Evolutionary conservation across 2,329 filamentous ascomycete species (phyloP).

Genomic region (Colletotrichum magnum): DNA sequence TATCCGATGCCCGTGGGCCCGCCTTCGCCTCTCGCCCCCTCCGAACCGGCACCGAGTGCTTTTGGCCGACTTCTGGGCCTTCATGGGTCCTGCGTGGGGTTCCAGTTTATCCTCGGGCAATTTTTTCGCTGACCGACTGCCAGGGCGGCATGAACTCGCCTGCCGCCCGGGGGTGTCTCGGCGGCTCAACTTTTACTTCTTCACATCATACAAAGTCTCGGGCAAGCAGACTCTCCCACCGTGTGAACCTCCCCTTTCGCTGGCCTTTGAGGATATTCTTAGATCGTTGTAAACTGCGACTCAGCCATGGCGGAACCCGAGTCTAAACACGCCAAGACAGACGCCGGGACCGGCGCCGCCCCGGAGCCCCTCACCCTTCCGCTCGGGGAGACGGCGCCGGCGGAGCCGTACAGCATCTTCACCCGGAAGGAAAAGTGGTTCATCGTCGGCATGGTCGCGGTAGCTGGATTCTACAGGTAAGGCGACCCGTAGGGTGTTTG

Average conservation of each 20-base stretch:
- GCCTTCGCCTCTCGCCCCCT: neutral
- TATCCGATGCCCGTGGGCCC: slow-evolving; percentile 2
- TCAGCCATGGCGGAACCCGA: slow-evolving; percentile 23
- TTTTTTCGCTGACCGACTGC: slow-evolving; percentile 19
- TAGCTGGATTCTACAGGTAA: slow-evolving; percentile 46
- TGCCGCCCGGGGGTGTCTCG: too few species aligned
- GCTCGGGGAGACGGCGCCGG: neutral
- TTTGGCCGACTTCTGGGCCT: slow-evolving; percentile 15
- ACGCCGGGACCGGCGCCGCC: slow-evolving; percentile 13
- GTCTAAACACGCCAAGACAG: slow-evolving; percentile 11
- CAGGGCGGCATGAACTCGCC: neutral
- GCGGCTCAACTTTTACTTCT: too few species aligned
- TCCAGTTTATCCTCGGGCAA: slow-evolving; percentile 24
- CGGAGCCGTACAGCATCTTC: slow-evolving; percentile 44
- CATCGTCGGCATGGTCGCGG: slow-evolving; percentile 45
- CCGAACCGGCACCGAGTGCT: slow-evolving; percentile 24
- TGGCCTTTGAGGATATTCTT: too few species aligned
- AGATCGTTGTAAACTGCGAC: neutral
- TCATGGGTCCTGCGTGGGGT: slow-evolving; percentile 1
- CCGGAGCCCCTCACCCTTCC: slow-evolving; percentile 30
- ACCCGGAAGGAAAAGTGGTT: slow-evolving; percentile 46
- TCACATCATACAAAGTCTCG: too few species aligned
- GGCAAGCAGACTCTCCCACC: too few species aligned
- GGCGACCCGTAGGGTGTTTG: neutral
- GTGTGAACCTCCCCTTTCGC: too few species aligned